phyloP scores from a whole-genome alignment of 148 eudicot genomes.

The Oxyria digyna region DNA sequence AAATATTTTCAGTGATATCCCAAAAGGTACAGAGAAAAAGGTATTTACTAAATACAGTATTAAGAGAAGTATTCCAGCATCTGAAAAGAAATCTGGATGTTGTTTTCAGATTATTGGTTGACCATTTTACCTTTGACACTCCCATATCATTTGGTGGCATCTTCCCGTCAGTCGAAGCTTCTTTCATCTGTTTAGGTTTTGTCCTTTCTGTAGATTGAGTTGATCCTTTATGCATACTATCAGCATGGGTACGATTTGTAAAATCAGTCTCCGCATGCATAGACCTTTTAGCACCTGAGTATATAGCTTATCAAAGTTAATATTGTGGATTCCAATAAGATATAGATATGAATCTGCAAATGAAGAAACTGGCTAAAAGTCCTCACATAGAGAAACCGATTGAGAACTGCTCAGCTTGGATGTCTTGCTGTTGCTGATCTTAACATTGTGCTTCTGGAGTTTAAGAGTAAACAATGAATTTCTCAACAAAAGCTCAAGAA shows the following conservation, averaged over 20 bases:
- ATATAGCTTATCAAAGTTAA: background rate
- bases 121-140: background rate
- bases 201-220: background rate
- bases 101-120: background rate
- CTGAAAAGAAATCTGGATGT: background rate
- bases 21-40: background rate
- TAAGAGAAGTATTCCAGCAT: background rate
- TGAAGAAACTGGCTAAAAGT: background rate
- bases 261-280: background rate
- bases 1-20: conserved; percentile 6
- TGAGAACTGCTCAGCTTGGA: conserved; percentile 6
- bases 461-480: background rate
- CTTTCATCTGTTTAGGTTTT: background rate
- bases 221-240: conserved; percentile 5
- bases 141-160: background rate
- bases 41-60: background rate
- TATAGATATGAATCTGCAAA: background rate
- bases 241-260: background rate
- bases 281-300: background rate
- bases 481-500: conserved; percentile 6
- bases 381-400: conserved; percentile 3
- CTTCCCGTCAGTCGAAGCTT: background rate
- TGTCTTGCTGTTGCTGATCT: conserved; percentile 7
- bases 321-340: background rate
- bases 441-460: conserved; percentile 8